Percentiles rank a stretch among this genome's conserved stretches.
phyloP scores from a whole-genome alignment of 192 early-diverging fungal species.

The Gonapodya prolifera region DNA sequence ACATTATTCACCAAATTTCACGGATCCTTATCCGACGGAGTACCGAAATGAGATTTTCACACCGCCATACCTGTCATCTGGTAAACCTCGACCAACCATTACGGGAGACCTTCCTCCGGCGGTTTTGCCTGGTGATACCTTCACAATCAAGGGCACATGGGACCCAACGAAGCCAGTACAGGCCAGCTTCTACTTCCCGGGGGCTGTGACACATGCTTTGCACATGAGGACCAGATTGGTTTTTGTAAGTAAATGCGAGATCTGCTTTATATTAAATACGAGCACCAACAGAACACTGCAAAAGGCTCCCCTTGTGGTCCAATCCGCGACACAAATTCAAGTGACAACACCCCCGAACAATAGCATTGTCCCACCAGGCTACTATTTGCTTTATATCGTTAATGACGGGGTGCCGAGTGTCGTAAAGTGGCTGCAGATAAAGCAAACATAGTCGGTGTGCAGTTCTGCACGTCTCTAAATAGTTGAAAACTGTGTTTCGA shows the following conservation, averaged over 20 bases:
- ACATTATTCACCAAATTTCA: background rate
- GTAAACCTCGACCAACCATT: slow-evolving; percentile 22
- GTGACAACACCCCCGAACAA: slow-evolving; percentile 30
- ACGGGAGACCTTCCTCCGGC: slow-evolving; percentile 15
- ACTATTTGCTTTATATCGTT: slow-evolving; percentile 29
- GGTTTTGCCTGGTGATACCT: slow-evolving; percentile 17
- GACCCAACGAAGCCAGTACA: slow-evolving; percentile 41
- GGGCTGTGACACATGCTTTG: slow-evolving; percentile 12
- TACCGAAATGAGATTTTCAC: slow-evolving; percentile 38
- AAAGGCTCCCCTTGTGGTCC: background rate
- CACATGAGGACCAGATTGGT: background rate
- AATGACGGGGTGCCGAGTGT: slow-evolving; percentile 29
- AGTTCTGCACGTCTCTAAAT: no score
- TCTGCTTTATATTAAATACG: background rate
- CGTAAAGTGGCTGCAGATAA: background rate
- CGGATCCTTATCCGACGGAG: slow-evolving; percentile 22
- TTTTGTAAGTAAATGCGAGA: background rate
- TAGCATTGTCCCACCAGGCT: slow-evolving; percentile 39
- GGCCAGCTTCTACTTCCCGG: slow-evolving; percentile 35
- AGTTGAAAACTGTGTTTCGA: background rate
- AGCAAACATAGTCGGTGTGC: no score
- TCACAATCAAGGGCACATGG: slow-evolving; percentile 28
- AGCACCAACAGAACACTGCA: background rate
- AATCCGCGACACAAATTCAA: background rate
- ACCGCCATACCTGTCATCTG: slow-evolving; percentile 35